These are phyloP conservation scores for Bertia moriformis DNA, from an alignment of 2,329 filamentous ascomycete species.

Conservation along the genomic window DNA sequence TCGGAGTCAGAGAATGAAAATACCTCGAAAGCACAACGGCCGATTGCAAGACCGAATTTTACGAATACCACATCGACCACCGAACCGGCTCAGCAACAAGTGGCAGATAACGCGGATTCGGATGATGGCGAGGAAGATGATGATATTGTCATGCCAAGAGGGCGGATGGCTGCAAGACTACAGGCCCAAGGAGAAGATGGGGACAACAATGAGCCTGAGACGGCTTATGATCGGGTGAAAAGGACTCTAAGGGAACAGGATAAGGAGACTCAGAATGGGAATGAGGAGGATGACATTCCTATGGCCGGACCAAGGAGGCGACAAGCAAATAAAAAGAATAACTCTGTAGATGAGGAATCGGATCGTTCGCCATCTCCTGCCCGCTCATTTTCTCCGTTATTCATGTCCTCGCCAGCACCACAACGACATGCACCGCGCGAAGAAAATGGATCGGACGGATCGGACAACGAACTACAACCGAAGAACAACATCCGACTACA, in stretches of 20 bases:
- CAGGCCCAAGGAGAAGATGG: constrained; percentile 9
- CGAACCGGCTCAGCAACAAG: too few relatives aligned
- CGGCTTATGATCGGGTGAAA: not conserved
- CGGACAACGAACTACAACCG: not conserved
- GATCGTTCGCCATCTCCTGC: constrained; percentile 4
- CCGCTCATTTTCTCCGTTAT: constrained; percentile 9
- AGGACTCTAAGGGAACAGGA: not conserved
- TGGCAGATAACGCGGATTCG: not conserved
- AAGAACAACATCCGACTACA: constrained; percentile 20
- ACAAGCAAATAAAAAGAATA: not conserved
- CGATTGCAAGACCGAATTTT: not conserved
- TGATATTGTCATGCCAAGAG: constrained; percentile 20
- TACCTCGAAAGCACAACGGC: not conserved
- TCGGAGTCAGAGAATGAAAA: not conserved
- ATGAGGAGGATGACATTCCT: not conserved
- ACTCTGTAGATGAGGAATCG: constrained; percentile 3
- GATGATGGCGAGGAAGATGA: constrained; percentile 6
- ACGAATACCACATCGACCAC: not conserved
- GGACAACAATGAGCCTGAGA: not conserved
- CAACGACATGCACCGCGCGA: not conserved
- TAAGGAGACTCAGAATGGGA: not conserved
- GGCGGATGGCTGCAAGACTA: constrained; percentile 28
- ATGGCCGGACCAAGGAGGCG: not conserved
- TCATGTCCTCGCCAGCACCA: constrained; percentile 16
- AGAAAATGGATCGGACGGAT: constrained; percentile 1